Conservation (phyloP, 2,329 filamentous ascomycete species). For the Hortaea sp. region DNA sequence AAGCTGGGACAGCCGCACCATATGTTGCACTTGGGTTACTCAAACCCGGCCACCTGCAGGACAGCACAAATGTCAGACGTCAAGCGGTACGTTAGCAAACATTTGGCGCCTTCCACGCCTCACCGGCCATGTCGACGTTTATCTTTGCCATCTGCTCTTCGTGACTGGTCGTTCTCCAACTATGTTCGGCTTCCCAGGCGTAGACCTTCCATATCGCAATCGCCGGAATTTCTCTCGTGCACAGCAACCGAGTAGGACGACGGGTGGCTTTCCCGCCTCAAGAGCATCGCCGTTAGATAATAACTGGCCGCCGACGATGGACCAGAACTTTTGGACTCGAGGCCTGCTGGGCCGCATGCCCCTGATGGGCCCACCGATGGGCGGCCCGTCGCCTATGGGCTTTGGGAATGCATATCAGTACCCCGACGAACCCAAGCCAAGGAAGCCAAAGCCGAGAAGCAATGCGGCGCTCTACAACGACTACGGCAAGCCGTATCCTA, state of each 20-base stretch:
- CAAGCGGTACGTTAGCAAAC: too few relatives aligned
- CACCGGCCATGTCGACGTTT: background rate
- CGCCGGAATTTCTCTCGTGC: conserved; percentile 6
- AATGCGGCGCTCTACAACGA: background rate
- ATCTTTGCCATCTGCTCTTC: background rate
- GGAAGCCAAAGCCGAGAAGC: background rate
- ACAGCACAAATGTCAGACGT: too few relatives aligned
- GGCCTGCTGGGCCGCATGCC: background rate
- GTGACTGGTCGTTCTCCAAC: background rate
- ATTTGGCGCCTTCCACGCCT: too few relatives aligned
- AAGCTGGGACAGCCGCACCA: too few relatives aligned
- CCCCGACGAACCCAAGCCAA: background rate
- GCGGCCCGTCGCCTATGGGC: background rate
- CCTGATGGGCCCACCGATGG: background rate
- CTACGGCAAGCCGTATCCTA: background rate
- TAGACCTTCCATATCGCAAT: conserved; percentile 3
- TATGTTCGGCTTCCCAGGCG: conserved; percentile 4
- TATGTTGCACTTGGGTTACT: too few relatives aligned
- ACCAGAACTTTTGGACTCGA: conserved; percentile 1
- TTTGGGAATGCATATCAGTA: background rate
- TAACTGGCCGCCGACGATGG: background rate
- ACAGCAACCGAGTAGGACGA: conserved; percentile 1
- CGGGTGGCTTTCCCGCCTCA: background rate
- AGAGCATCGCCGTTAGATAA: background rate
- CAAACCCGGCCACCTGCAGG: too few relatives aligned